Evolutionary conservation across 2,329 filamentous ascomycete species (phyloP), one percentile per base, ranked within the genome.

Genomic region (Colletotrichum sp.): DNA sequence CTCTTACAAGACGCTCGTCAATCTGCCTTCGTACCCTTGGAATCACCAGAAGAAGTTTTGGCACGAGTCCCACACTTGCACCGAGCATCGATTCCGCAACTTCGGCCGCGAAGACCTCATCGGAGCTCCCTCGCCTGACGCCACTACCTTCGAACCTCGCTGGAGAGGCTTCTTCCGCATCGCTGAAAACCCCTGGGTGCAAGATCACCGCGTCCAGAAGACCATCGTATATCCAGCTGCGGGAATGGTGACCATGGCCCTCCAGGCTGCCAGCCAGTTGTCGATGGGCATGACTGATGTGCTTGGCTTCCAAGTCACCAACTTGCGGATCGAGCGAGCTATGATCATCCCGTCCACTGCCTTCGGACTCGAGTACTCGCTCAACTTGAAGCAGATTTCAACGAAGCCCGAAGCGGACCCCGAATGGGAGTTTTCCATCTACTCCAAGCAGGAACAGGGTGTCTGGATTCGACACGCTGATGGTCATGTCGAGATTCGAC

Each of bases 11-110:
- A 75, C 84, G 24, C 79, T 90, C 5, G 76, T 82, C 2, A 84
- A 87, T 71, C 78, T 91, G 36, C 89, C 89, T 3, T 82, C 84
- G 1, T 90, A 90, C 73, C 84, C 87, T 4, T 91, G 89, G 88
- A 89, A 90, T 34, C 89, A 90, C 72, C 79, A 81, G 31, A 87
- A 84, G 31, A 81, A 78, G 2, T 89, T 90, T 77, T 90, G 89
- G 89, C 84, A 88, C 73, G 89, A 91, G 72, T 87, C 86, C 2
- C 85, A 87, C 54, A 77, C 87, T 4, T 86, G 86, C 24, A 77
- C 79, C 16, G 82, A 84, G 13, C 84, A 84, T 61, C 84, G 88
- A 4, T 84, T 87, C 70, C 82, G 87, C 16, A 80, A 83, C 31
- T 84, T 84, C 66, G 83, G 85, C 3, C 83, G 88, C 13, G 85